These are phyloP conservation scores for Solanum chiquidenum DNA, from an alignment of 257 asterid genomes.

Conservation along the genomic window DNA sequence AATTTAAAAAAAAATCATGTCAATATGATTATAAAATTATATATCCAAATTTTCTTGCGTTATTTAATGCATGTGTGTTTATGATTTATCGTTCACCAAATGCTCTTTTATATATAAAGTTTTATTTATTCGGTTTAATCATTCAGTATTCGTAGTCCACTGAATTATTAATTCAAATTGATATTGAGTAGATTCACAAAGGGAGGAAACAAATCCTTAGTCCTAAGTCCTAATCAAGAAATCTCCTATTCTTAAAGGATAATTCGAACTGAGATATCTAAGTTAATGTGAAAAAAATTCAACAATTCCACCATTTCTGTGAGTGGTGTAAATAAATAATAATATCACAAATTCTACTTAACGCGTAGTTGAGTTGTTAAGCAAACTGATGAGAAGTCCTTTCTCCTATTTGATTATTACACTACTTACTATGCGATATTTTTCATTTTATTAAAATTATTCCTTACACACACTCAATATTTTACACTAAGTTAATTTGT, in stretches of 20 bases:
- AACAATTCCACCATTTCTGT: not conserved
- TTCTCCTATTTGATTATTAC: too few relatives aligned
- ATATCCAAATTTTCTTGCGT: not conserved
- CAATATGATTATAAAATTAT: not conserved
- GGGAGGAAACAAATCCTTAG: not conserved
- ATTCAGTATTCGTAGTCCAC: fast-evolving
- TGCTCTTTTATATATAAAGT: not conserved
- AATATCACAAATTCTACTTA: not conserved
- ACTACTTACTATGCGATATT: too few relatives aligned
- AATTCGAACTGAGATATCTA: fast-evolving
- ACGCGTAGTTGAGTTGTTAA: not conserved
- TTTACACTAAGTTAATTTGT: too few relatives aligned
- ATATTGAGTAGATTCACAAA: not conserved
- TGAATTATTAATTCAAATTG: not conserved
- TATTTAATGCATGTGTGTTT: too few relatives aligned
- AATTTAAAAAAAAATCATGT: too few relatives aligned
- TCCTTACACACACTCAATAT: too few relatives aligned
- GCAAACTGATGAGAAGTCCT: not conserved
- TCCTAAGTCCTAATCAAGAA: not conserved
- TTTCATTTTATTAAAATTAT: too few relatives aligned
- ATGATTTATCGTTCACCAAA: too few relatives aligned
- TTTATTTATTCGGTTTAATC: not conserved
- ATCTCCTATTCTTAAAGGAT: not conserved
- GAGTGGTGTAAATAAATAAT: not conserved
- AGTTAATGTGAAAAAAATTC: fast-evolving